Base-by-base conservation (phyloP, 257 asterid genomes). In the Scutellaria galericulata region DNA sequence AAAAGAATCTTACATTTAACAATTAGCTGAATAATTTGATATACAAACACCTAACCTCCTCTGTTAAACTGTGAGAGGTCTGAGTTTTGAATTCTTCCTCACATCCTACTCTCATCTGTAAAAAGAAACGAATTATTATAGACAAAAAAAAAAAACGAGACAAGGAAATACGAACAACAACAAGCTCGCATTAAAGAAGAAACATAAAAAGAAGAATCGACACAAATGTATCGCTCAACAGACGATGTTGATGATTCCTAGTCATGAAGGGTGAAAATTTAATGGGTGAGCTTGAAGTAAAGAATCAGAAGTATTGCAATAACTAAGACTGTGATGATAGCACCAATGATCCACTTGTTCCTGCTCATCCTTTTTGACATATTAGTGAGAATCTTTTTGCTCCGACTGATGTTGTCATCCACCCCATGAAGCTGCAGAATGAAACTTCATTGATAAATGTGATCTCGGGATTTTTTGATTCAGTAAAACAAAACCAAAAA, bases 301-400 rank as follows among this genome's bases (percentile, higher is more conserved):
- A 91, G 86, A 80, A 91, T 77, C 61, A 89, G 46, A 12, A 89
- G 14, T 46, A 91, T 86, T 27, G 94, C 90, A 13, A 89, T 7
- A 66, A 87, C 78, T 46, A 89, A 73, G 71, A 73, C 83, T 0
- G 82, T 78, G 61, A 91, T 83, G 15, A 91, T 69, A 9, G 82
- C 64, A 46, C 92, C 86, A 39, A 91, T 77, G 72, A 91, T 84
- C 89, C 90, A 87, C 64, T 89, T 91, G 75, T 89, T 89, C 75
- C 89, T 84, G 92, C 74, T 87, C 94, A 91, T 91, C 79, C 96
- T 87, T 75, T 89, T 87, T 0, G 96, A 87, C 84, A 91, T 91
- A 27, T 77, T 84, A 18, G 84, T 80, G 75, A 91, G 83, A 72
- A 89, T 81, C 77, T 82, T 88, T 86, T 85, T 90, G 90, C 96